Percentiles rank a stretch among this genome's conserved stretches.
phyloP scores from a whole-genome alignment of 495 filamentous ascomycete genomes.

The Aspergillus campestris region DNA sequence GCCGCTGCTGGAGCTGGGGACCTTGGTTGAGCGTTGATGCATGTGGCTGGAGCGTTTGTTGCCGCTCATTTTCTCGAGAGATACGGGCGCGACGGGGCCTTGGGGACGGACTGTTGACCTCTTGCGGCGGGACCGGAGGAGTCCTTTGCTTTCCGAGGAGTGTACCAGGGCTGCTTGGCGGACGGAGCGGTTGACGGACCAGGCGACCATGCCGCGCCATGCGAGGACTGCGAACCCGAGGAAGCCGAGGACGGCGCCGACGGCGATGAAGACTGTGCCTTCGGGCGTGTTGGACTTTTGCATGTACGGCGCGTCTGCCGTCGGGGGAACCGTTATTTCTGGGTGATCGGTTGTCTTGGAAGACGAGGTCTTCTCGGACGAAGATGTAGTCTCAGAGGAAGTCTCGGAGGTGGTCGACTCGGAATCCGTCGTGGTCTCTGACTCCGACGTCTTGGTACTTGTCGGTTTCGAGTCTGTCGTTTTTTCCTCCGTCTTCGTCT shows the following conservation, averaged over 20 bases:
- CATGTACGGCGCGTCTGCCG: conserved; percentile 85
- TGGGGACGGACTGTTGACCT: conserved; percentile 30
- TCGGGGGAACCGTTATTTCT: conserved; percentile 66
- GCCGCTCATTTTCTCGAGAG: conserved; percentile 45
- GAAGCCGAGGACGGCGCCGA: conserved; percentile 79
- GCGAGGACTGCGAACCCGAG: conserved; percentile 69
- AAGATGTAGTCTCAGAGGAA: conserved; percentile 14
- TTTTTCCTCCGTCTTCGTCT: neutral
- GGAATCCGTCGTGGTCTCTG: conserved; percentile 13
- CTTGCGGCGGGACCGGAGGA: conserved; percentile 46
- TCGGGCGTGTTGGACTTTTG: conserved; percentile 84
- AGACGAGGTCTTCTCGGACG: conserved; percentile 14
- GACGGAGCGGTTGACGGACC: conserved; percentile 86
- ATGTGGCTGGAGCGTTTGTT: conserved; percentile 27
- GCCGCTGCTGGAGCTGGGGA: conserved; percentile 42
- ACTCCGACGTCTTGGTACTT: conserved; percentile 18
- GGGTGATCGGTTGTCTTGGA: conserved; percentile 19
- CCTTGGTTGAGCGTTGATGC: conserved; percentile 38
- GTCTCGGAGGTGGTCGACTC: conserved; percentile 11
- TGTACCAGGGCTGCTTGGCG: conserved; percentile 65
- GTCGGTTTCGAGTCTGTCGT: conserved; percentile 7
- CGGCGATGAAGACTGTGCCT: conserved; percentile 92
- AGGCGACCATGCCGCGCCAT: conserved; percentile 86
- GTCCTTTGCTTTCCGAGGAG: conserved; percentile 59
- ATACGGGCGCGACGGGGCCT: conserved; percentile 43